Evolutionary conservation across 108 stramenopile genomes (phyloP).

Genomic region (Discostella stelligeroides): DNA sequence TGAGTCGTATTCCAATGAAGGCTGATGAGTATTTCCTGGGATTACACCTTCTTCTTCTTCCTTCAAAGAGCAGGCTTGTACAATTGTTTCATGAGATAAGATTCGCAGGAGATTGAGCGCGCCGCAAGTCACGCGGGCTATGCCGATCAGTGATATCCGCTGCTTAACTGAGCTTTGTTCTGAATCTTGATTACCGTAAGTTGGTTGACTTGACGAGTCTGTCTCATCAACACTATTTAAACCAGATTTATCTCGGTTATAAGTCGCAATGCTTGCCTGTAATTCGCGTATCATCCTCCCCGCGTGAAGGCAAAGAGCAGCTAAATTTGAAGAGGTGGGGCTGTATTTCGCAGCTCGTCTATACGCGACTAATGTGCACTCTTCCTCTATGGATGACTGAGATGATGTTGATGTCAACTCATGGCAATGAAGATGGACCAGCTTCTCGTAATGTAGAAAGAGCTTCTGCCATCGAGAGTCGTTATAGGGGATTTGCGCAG

Average conservation of each 20-base stretch:
- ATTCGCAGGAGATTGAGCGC: slow-evolving; percentile 63
- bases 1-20: slow-evolving; percentile 16
- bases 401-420: slow-evolving; percentile 1
- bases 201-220: neutral
- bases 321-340: slow-evolving; percentile 67
- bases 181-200: neutral
- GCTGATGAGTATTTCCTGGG: slow-evolving; percentile 31
- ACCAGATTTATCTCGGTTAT: neutral
- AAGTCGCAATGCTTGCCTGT: slow-evolving; percentile 15
- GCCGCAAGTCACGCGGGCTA: slow-evolving; percentile 79
- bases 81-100: slow-evolving; percentile 61
- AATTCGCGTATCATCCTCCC: slow-evolving; percentile 73
- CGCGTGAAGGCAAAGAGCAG: slow-evolving; percentile 70
- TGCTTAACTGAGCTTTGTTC: slow-evolving; percentile 43
- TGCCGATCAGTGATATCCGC: slow-evolving; percentile 70
- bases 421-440: slow-evolving; percentile 73
- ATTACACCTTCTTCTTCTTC: slow-evolving; percentile 19
- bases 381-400: slow-evolving; percentile 14
- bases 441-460: slow-evolving; percentile 69
- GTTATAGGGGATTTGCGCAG: slow-evolving; percentile 71
- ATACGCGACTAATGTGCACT: slow-evolving; percentile 54
- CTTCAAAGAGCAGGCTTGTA: slow-evolving; percentile 35
- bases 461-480: slow-evolving; percentile 82
- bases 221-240: neutral
- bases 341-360: slow-evolving; percentile 61